Conservation (phyloP, 1,284 basidiomycete species). For the Ganoderma multipileum region DNA sequence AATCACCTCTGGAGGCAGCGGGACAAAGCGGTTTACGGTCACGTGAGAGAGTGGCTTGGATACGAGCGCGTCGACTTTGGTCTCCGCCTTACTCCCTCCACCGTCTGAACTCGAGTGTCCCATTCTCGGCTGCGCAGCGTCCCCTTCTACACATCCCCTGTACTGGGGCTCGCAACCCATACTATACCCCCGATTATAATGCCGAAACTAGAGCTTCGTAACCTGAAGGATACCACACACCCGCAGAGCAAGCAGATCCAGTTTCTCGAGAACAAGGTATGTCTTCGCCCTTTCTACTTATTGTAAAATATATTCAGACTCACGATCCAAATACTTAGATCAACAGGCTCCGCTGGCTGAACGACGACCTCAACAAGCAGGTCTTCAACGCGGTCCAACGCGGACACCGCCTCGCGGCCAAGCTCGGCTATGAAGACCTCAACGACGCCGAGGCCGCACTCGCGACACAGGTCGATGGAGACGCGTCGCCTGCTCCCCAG, state of each 20-base stretch:
- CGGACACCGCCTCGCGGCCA: constrained; percentile 32
- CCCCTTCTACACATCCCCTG: background rate
- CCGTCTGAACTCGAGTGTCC: background rate
- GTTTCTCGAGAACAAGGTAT: constrained; percentile 28
- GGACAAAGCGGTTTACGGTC: constrained; percentile 8
- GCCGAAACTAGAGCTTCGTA: constrained; percentile 11
- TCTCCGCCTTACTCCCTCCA: background rate
- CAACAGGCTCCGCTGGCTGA: constrained; percentile 28
- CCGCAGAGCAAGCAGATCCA: constrained; percentile 22
- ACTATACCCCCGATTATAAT: constrained; percentile 5
- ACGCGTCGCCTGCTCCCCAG: constrained; percentile 13
- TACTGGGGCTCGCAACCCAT: background rate
- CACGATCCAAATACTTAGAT: constrained; percentile 14
- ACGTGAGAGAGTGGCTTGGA: background rate
- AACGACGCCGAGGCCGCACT: constrained; percentile 33
- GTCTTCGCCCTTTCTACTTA: background rate
- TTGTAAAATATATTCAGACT: too few species aligned
- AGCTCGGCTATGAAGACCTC: constrained; percentile 33
- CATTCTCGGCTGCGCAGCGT: background rate
- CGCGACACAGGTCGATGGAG: constrained; percentile 13
- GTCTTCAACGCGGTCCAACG: constrained; percentile 33
- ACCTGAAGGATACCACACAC: constrained; percentile 7
- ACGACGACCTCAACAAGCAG: constrained; percentile 31
- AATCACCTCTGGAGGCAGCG: background rate
- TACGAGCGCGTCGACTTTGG: background rate